Percentiles rank a stretch among this genome's conserved stretches.
Conservation (phyloP, 2,329 filamentous ascomycete species). For the Chaetothyriales sp. region DNA sequence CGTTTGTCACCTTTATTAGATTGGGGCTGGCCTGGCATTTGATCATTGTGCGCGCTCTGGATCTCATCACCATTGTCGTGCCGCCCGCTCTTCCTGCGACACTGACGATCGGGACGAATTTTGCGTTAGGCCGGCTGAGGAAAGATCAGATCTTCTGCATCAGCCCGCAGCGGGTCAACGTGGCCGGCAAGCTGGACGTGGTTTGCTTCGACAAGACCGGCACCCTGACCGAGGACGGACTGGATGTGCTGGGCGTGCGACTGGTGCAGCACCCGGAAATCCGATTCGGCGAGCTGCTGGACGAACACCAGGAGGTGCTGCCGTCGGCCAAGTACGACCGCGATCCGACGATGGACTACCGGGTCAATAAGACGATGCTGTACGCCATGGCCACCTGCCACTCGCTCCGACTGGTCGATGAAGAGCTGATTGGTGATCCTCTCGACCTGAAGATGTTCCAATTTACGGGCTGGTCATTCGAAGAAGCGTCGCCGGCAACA, state of each 20-base stretch:
- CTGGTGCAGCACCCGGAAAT: constrained; percentile 51
- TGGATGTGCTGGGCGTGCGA: constrained; percentile 81
- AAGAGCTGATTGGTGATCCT: constrained; percentile 80
- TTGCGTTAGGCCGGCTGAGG: constrained; percentile 74
- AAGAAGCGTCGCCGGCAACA: constrained; percentile 62
- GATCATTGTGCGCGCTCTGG: constrained; percentile 80
- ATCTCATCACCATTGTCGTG: constrained; percentile 94
- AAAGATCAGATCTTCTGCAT: constrained; percentile 92
- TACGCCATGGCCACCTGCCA: constrained; percentile 98
- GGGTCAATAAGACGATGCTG: constrained; percentile 54
- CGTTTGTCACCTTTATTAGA: constrained; percentile 82
- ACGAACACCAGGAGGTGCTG: constrained; percentile 46
- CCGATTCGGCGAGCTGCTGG: constrained; percentile 57
- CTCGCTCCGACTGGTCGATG: constrained; percentile 72
- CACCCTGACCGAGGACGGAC: constrained; percentile 89
- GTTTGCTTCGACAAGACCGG: constrained; percentile 98
- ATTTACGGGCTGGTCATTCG: constrained; percentile 82
- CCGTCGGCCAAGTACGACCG: constrained; percentile 39
- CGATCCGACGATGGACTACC: constrained; percentile 45
- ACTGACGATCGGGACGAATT: constrained; percentile 89
- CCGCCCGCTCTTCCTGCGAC: constrained; percentile 89
- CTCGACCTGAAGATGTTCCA: constrained; percentile 98
- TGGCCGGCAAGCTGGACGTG: constrained; percentile 86
- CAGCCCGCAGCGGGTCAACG: constrained; percentile 90
- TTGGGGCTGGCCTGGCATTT: constrained; percentile 73